Evolutionary conservation across 2,329 filamentous ascomycete species (phyloP).

Genomic region (Elsinoe fawcettii): DNA sequence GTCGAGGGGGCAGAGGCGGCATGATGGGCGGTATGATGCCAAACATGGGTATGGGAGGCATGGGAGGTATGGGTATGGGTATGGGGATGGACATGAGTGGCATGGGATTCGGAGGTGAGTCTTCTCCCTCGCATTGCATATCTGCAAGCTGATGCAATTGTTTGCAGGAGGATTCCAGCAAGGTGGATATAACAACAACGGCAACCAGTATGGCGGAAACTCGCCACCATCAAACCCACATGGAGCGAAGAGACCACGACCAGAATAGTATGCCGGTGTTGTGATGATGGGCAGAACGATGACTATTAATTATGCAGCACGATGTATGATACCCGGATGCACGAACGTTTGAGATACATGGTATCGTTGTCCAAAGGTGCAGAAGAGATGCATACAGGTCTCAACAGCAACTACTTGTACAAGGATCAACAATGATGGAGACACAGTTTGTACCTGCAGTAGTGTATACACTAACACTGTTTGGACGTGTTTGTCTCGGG

Average conservation of each 20-base stretch:
- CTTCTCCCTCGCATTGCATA: neutral
- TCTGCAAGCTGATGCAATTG: conserved; percentile 33
- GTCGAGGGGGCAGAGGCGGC: conserved; percentile 40
- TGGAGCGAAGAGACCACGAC: conserved; percentile 19
- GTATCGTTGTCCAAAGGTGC: neutral
- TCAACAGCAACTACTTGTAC: conserved; percentile 1
- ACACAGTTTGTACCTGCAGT: conserved; percentile 2
- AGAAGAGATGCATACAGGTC: neutral
- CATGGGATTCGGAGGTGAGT: conserved; percentile 36
- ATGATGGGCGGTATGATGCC: conserved; percentile 41
- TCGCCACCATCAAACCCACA: conserved; percentile 17
- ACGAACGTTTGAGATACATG: neutral
- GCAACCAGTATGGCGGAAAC: conserved; percentile 51
- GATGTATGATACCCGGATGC: conserved; percentile 10
- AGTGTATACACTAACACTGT: neutral
- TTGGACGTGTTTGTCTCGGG: conserved; percentile 3
- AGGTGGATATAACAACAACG: conserved; percentile 59
- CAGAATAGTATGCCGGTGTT: conserved; percentile 14
- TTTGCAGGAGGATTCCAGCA: conserved; percentile 58
- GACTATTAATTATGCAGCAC: neutral
- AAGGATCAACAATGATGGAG: neutral
- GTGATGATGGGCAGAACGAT: neutral
- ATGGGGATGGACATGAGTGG: conserved; percentile 38
- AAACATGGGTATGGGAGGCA: conserved; percentile 31
- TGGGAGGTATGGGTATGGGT: conserved; percentile 33